These are phyloP conservation scores for Aspergillus pseudonomiae DNA, from an alignment of 2,329 filamentous ascomycete species.

Conservation along the genomic window DNA sequence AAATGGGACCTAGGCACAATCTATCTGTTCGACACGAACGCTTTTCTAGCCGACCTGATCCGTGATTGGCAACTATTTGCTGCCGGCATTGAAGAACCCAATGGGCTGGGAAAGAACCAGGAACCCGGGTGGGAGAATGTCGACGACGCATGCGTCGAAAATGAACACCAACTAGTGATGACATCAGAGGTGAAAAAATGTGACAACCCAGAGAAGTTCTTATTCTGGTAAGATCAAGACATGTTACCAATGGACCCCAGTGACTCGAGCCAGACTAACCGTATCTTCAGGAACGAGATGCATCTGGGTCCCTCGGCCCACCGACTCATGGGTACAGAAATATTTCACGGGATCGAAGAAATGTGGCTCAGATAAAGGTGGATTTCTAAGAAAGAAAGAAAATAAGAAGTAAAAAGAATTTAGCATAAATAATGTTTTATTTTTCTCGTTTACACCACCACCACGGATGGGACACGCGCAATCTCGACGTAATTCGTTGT, in stretches of 20 bases:
- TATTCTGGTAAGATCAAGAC: constrained; percentile 42
- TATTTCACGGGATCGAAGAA: constrained; percentile 41
- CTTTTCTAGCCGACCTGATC: constrained; percentile 42
- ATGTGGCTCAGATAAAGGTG: constrained; percentile 30
- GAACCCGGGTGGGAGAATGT: constrained; percentile 42
- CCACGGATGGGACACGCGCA: neutral
- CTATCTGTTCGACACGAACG: constrained; percentile 45
- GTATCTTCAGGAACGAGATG: constrained; percentile 43
- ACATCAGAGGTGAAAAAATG: constrained; percentile 37
- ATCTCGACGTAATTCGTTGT: constrained; percentile 8
- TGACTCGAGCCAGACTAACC: constrained; percentile 11
- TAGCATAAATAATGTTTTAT: constrained; percentile 9
- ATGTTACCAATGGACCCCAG: constrained; percentile 9
- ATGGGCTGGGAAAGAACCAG: constrained; percentile 37
- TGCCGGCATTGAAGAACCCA: constrained; percentile 38
- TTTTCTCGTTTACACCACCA: neutral
- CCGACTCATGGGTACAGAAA: constrained; percentile 40
- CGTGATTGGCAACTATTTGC: constrained; percentile 42
- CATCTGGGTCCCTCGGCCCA: constrained; percentile 43
- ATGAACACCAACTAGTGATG: constrained; percentile 30
- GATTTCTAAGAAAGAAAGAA: neutral
- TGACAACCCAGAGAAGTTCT: constrained; percentile 40
- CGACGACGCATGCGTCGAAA: constrained; percentile 37
- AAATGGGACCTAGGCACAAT: constrained; percentile 38
- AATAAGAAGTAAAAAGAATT: neutral